These are phyloP conservation scores for Curvularia spicifera DNA, from an alignment of 2,329 filamentous ascomycete genomes.

Conservation along the genomic window DNA sequence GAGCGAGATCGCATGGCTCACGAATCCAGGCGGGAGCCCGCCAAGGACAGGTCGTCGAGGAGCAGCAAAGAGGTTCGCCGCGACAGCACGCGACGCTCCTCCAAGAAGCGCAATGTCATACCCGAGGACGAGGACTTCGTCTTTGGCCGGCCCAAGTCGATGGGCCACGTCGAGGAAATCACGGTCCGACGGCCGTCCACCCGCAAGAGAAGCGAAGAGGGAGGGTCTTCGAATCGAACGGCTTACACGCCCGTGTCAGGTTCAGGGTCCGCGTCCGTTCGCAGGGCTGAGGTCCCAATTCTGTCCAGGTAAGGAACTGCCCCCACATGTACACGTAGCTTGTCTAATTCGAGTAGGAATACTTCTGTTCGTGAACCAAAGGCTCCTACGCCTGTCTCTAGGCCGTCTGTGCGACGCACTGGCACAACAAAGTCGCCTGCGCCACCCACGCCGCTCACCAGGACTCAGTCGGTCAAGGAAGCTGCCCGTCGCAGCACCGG, in stretches of 20 bases:
- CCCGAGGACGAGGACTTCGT: slow-evolving; percentile 43
- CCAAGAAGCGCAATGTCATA: slow-evolving; percentile 33
- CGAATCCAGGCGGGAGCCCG: slow-evolving; percentile 33
- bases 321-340: slow-evolving; percentile 15
- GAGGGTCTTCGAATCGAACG: slow-evolving; percentile 45
- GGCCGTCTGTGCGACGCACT: slow-evolving; percentile 40
- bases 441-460: slow-evolving; percentile 31
- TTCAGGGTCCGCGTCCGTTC: slow-evolving; percentile 41
- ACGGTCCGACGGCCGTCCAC: slow-evolving; percentile 36
- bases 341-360: slow-evolving; percentile 35
- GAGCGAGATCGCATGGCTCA: slow-evolving; percentile 42
- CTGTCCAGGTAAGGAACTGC: slow-evolving; percentile 35
- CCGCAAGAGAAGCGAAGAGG: slow-evolving; percentile 43
- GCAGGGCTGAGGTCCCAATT: slow-evolving; percentile 39
- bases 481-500: slow-evolving; percentile 41
- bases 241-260: slow-evolving; percentile 42
- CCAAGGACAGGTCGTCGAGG: slow-evolving; percentile 37
- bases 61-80: slow-evolving; percentile 39
- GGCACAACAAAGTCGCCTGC: slow-evolving; percentile 39
- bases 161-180: slow-evolving; percentile 39
- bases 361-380: slow-evolving; percentile 36
- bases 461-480: slow-evolving; percentile 38
- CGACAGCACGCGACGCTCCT: slow-evolving; percentile 35
- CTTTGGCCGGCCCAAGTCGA: slow-evolving; percentile 39
- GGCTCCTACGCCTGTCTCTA: slow-evolving; percentile 26